Evolutionary conservation across 345 rosid genomes (phyloP).

Genomic region (Populus davidiana): DNA sequence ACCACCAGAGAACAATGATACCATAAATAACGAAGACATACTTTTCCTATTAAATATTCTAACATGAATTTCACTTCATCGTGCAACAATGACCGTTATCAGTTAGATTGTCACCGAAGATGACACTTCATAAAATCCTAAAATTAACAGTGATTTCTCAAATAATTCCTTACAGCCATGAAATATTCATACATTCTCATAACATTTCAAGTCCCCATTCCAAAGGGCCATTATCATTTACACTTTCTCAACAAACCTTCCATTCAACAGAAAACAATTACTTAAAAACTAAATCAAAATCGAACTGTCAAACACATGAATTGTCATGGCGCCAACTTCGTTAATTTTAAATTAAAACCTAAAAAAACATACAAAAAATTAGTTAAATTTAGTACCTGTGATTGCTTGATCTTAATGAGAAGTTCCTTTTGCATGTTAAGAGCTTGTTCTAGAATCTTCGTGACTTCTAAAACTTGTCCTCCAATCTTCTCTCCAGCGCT

Average conservation of each 20-base stretch:
- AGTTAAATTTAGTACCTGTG: slow-evolving; percentile 41
- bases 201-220: not conserved
- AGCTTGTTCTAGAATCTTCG: slow-evolving; percentile 65
- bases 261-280: not conserved
- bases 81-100: not conserved
- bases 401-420: slow-evolving; percentile 62
- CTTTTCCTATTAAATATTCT: not conserved
- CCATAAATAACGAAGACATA: not conserved
- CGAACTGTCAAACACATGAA: not conserved
- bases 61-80: not conserved
- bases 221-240: not conserved
- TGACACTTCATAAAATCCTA: not conserved
- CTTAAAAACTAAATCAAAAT: not conserved
- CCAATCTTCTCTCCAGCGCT: slow-evolving; percentile 84
- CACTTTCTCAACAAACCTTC: not conserved
- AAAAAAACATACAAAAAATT: not conserved
- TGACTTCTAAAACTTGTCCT: slow-evolving; percentile 72
- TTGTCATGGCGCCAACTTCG: not conserved
- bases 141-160: not conserved
- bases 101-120: not conserved
- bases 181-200: not conserved
- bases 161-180: not conserved
- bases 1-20: not conserved
- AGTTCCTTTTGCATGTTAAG: slow-evolving; percentile 62
- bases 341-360: not conserved